Evolutionary conservation across 176 grass and related monocot genomes (phyloP), one percentile per base, ranked within the genome.

Genomic region (Triticum monococcum): DNA sequence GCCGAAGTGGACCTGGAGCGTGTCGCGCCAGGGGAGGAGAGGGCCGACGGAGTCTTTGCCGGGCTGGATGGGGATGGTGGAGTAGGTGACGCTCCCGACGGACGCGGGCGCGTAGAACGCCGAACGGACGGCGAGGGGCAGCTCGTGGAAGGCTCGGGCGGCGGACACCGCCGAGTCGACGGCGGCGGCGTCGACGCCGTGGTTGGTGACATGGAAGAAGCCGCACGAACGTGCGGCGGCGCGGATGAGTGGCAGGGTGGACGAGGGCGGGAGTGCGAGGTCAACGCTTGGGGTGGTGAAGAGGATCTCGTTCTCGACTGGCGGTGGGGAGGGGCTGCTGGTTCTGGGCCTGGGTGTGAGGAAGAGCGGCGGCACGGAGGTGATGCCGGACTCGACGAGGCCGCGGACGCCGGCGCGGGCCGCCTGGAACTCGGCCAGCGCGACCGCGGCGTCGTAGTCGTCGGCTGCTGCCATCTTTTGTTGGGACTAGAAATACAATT

Each of bases 151-250:
- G 56, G 70, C 43, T 5, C 85, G 74, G 37, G 38, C 85, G 16
- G 85, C 85, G 75, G 87, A 70, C 24, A 92, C 7, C 8, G 87
- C 78, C 7, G 80, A 20, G 50, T 69, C 75, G 45, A 87, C 18
- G 68, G 74, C 12, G 24, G 84, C 31, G 50, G 62, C 61, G 45
- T 84, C 18, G 68, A 68, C 25, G 64, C 87, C 76, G 76, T 92
- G 87, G 81, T 81, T 87, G 77, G 17, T 64, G 84, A 77, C 80
- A 18, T 89, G 70, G 77, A 92, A 89, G 91, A 92, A 89, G 38
- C 91, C 91, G 79, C 36, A 81, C 1, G 88, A 86, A 9, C 77
- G 32, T 0, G 91, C 75, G 23, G 87, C 87, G 52, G 81, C 80
- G 84, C 80, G 10, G 62, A 85, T n/a, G 80, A 86, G 83, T 13